Percentiles rank a stretch among this genome's conserved stretches.
phyloP scores from a whole-genome alignment of 345 rosid species.

The Capsella bursapastoris region DNA sequence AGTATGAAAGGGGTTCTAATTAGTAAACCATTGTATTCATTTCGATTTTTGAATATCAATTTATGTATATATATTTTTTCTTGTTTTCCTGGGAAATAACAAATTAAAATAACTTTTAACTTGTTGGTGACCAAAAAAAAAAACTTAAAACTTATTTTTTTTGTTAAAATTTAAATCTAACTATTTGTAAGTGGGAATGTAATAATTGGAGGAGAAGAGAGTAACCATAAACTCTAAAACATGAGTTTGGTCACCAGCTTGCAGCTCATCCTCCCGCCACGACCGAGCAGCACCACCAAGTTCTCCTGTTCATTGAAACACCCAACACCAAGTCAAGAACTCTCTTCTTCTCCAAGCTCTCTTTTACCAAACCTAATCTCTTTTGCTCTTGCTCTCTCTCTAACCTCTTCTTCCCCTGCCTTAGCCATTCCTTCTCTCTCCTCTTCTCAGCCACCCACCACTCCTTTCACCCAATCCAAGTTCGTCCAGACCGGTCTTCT shows the following conservation, averaged over 20 bases:
- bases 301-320: slow-evolving; percentile 21
- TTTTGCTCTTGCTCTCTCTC: slow-evolving; percentile 60
- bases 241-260: slow-evolving; percentile 40
- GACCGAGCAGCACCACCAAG: slow-evolving; percentile 39
- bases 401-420: slow-evolving; percentile 54
- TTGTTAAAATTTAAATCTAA: neutral
- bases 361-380: slow-evolving; percentile 51
- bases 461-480: slow-evolving; percentile 94
- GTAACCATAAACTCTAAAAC: slow-evolving; percentile 1
- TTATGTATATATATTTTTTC: neutral
- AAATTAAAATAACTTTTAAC: too few relatives aligned
- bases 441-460: slow-evolving; percentile 61
- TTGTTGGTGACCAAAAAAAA: too few relatives aligned
- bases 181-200: neutral
- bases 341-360: slow-evolving; percentile 26
- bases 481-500: slow-evolving; percentile 68
- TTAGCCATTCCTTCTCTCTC: slow-evolving; percentile 74
- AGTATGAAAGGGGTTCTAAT: neutral
- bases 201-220: slow-evolving; percentile 10
- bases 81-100: neutral
- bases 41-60: neutral
- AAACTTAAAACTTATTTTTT: neutral
- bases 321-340: slow-evolving; percentile 3
- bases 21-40: too few relatives aligned
- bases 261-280: slow-evolving; percentile 40